Conservation (phyloP, 371 early-diverging fungal genomes). For the Mortierella sp. region DNA sequence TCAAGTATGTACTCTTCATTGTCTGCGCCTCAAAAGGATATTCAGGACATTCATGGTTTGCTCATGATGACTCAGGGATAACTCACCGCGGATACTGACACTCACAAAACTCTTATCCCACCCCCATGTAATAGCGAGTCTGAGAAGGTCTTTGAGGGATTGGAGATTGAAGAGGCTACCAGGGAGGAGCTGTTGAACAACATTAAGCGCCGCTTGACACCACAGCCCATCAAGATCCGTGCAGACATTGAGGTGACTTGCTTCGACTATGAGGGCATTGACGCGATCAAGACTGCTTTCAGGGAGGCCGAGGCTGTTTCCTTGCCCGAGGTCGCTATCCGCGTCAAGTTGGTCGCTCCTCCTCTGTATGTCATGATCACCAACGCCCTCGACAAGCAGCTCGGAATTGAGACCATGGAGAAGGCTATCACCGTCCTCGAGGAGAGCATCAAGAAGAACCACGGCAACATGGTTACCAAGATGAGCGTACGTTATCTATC, state of each 20-base stretch:
- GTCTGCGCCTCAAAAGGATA: background rate
- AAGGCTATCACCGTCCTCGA: conserved; percentile 89
- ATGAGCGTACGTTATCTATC: conserved; percentile 74
- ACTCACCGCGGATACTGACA: conserved; percentile 70
- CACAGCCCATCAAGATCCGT: conserved; percentile 97
- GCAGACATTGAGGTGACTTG: conserved; percentile 98
- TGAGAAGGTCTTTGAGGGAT: conserved; percentile 87
- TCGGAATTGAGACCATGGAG: conserved; percentile 91
- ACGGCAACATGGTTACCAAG: conserved; percentile 87
- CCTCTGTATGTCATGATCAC: conserved; percentile 96
- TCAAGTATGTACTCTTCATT: conserved; percentile 70
- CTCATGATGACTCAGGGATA: conserved; percentile 4
- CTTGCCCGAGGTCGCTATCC: conserved; percentile 86
- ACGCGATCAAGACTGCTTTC: conserved; percentile 95
- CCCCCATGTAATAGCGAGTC: conserved; percentile 77
- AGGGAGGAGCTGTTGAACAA: conserved; percentile 85
- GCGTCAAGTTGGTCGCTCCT: conserved; percentile 88
- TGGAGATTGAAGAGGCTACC: conserved; percentile 76
- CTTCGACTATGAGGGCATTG: conserved; percentile 96
- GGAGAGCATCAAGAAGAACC: conserved; percentile 78
- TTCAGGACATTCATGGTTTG: conserved; percentile 1
- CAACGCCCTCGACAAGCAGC: conserved; percentile 89
- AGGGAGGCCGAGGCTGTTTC: conserved; percentile 91
- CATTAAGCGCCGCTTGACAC: conserved; percentile 94
- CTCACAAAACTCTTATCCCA: conserved; percentile 72